phyloP scores from a whole-genome alignment of 371 early-diverging fungal genomes.

The Mortierella sp. region DNA sequence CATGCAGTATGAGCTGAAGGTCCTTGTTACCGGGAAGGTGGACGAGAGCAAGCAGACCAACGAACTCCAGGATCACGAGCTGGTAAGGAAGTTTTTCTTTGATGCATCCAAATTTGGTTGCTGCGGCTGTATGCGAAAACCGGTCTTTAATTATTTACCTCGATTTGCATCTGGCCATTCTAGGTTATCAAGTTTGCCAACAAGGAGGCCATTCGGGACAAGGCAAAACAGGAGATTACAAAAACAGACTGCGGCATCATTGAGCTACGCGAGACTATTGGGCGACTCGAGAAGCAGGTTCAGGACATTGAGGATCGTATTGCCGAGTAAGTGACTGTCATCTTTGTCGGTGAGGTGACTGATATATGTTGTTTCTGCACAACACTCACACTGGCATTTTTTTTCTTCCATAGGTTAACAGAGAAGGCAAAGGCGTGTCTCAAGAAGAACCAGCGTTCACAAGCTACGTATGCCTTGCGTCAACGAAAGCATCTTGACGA shows the following conservation, averaged over 20 bases:
- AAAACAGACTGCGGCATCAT: slow-evolving; percentile 44
- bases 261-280: slow-evolving; percentile 39
- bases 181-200: slow-evolving; percentile 52
- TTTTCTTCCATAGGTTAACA: slow-evolving; percentile 22
- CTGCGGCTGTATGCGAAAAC: background rate
- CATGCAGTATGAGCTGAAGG: slow-evolving; percentile 44
- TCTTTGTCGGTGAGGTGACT: background rate
- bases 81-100: slow-evolving; percentile 13
- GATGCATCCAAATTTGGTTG: background rate
- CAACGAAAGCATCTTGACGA: slow-evolving; percentile 43
- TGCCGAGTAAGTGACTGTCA: slow-evolving; percentile 28
- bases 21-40: slow-evolving; percentile 34
- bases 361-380: background rate
- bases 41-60: slow-evolving; percentile 26
- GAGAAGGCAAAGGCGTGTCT: slow-evolving; percentile 39
- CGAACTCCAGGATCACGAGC: slow-evolving; percentile 40
- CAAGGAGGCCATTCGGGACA: slow-evolving; percentile 34
- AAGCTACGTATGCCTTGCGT: slow-evolving; percentile 34
- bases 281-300: slow-evolving; percentile 38
- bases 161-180: background rate
- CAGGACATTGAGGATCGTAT: slow-evolving; percentile 45
- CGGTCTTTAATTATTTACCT: background rate
- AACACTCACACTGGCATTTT: background rate
- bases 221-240: slow-evolving; percentile 36
- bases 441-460: slow-evolving; percentile 32